A percentile compares a stretch with the other conserved stretches of the same genome.
phyloP scores from a whole-genome alignment of 495 filamentous ascomycete genomes.

The Hyaloscypha finlandica region DNA sequence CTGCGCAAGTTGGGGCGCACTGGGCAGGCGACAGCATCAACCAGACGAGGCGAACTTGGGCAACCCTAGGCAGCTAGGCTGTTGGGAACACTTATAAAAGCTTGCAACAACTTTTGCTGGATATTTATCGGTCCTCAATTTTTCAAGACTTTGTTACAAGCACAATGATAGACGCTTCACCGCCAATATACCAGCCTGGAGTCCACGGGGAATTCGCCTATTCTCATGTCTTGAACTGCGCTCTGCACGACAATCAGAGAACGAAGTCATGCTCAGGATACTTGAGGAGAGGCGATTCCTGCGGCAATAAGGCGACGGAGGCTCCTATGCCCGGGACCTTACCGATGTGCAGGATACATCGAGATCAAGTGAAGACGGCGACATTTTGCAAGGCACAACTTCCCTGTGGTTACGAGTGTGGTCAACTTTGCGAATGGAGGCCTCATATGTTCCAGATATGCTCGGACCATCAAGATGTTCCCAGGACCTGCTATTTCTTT shows the following conservation, averaged over 20 bases:
- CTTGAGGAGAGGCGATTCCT: conserved; percentile 10
- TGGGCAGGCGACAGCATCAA: not conserved
- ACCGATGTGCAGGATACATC: conserved; percentile 13
- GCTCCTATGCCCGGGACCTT: conserved; percentile 12
- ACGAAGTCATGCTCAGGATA: conserved; percentile 14
- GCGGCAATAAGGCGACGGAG: conserved; percentile 5
- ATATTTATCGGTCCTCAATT: not conserved
- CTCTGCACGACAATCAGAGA: conserved; percentile 9
- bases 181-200: not conserved
- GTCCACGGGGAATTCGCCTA: not conserved
- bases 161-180: not conserved
- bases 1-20: not conserved
- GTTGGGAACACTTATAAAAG: not conserved
- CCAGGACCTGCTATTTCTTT: conserved; percentile 17
- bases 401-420: conserved; percentile 19
- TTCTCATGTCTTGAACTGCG: not conserved
- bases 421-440: conserved; percentile 17
- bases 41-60: not conserved
- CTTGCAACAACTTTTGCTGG: not conserved
- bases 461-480: not conserved
- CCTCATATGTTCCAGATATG: conserved; percentile 18
- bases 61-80: not conserved
- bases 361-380: conserved; percentile 8
- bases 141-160: too few relatives aligned
- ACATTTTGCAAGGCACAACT: conserved; percentile 13